A percentile compares a stretch with the other conserved stretches of the same genome.
Evolutionary conservation across 108 stramenopile species (phyloP).

Genomic region (Discostella stelligeroides): DNA sequence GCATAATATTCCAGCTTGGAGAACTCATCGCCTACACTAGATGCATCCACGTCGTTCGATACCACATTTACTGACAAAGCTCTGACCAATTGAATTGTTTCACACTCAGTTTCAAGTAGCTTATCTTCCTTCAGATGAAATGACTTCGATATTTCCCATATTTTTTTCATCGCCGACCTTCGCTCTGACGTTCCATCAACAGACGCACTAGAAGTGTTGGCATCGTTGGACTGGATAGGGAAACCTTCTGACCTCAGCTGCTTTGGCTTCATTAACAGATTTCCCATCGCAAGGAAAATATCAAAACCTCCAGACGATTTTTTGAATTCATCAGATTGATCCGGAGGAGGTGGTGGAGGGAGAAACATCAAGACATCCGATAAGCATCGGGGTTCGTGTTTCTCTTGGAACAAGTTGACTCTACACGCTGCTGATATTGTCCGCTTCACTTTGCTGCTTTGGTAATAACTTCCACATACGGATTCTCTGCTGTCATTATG

Average conservation of each 20-base stretch:
- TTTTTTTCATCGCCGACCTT: conserved; percentile 16
- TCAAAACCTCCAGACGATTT: conserved; percentile 10
- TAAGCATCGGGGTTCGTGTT: conserved; percentile 33
- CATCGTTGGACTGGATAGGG: conserved; percentile 6
- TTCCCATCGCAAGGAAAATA: conserved; percentile 23
- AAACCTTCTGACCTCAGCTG: conserved; percentile 48
- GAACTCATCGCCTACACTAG: conserved; percentile 19
- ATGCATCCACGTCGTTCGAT: conserved; percentile 24
- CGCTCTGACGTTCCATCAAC: background rate
- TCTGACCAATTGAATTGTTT: conserved; percentile 41
- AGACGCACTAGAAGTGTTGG: background rate
- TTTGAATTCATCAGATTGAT: background rate
- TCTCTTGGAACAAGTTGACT: conserved; percentile 47
- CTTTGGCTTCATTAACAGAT: conserved; percentile 26
- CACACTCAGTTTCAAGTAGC: background rate
- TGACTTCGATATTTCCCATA: background rate
- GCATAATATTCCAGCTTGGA: conserved; percentile 25
- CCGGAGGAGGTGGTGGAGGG: conserved; percentile 19
- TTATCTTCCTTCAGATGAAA: background rate
- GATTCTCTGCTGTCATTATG: background rate
- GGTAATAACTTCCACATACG: too few relatives aligned
- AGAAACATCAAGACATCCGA: conserved; percentile 48
- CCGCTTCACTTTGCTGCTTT: conserved; percentile 30
- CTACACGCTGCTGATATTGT: conserved; percentile 46
- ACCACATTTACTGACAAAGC: conserved; percentile 34